Percentiles rank a stretch among this genome's conserved stretches.
Conservation (phyloP, 768 basidiomycete genomes). For the Kwoniella dejecticola region DNA sequence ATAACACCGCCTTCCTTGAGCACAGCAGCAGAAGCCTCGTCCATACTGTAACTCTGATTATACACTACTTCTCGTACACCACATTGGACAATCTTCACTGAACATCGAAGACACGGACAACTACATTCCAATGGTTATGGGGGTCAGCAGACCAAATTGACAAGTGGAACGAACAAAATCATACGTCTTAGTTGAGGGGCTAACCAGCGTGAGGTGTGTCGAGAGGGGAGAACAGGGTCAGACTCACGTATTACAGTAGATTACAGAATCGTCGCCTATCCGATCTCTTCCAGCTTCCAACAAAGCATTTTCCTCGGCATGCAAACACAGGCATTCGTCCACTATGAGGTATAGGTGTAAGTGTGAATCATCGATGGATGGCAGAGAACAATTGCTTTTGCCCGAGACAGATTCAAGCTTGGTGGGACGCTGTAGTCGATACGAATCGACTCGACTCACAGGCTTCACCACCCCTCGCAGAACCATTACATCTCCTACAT, state of each 20-base stretch:
- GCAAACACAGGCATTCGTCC: conserved; percentile 86
- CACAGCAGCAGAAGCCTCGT: conserved; percentile 75
- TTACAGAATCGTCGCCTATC: conserved; percentile 67
- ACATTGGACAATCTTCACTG: conserved; percentile 94
- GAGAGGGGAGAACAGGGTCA: no score
- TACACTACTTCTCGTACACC: conserved; percentile 92
- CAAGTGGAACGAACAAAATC: no score
- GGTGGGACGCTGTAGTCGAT: no score
- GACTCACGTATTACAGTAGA: conserved; percentile 97
- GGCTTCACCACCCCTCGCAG: conserved; percentile 58
- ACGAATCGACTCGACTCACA: conserved; percentile 49
- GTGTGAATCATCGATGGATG: background rate
- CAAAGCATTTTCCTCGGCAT: conserved; percentile 97
- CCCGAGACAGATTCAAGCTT: no score
- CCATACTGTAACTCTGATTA: conserved; percentile 95
- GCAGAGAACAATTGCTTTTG: no score
- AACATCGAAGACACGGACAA: conserved; percentile 96
- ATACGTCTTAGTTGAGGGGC: no score
- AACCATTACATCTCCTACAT: conserved; percentile 72
- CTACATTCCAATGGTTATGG: no score
- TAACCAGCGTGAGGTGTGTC: no score
- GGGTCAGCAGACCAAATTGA: no score
- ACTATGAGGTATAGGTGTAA: conserved; percentile 51
- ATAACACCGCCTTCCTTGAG: conserved; percentile 81
- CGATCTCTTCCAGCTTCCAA: conserved; percentile 91